Evolutionary conservation across 2,329 filamentous ascomycete genomes (phyloP), one percentile per base, ranked within the genome.

Genomic region (Aspergillus versicolor): DNA sequence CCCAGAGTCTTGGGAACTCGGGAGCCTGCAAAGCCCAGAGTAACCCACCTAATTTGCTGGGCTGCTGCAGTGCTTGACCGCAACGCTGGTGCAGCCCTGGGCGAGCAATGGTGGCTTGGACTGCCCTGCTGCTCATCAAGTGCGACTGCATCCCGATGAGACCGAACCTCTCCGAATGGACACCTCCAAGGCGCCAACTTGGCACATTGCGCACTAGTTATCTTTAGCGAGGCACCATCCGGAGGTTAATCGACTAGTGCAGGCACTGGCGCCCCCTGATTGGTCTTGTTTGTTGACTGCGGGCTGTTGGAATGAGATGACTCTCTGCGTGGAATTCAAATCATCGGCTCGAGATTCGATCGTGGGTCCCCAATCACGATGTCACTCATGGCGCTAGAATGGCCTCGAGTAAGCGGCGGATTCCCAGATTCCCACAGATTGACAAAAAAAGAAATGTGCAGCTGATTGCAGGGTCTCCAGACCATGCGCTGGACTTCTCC

Each of bases 401-500:
- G 22, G 32, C 27, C 45, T 32, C 22, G 32, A 42, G 43, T 53
- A 34, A 48, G 49, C 17, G 32, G 32, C 30, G 46, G n/a, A 47
- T 37, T n/a, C 5, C 34, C 13, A 37, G n/a, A 47, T 37, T n/a
- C 34, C 34, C 34, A 37, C 34, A 13, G 34, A 30, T 30, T 30
- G 27, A 30, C 27, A 30, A 30, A 11, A 54, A 54, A 54, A 51
- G 17, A 48, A 46, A 37, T 19, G 42, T 54, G 47, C 30, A 54
- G 50, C 55, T 48, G 42, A 45, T 17, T 34, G 54, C 52, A 59
- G 51, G 55, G 34, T 37, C 52, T 58, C 57, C 45, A 49, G 56
- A 56, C 60, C 61, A 63, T 63, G 61, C 54, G 49, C 50, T 61
- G 44, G 24, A 22, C 46, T 42, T 56, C 61, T 19, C 59, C 59